A percentile compares a stretch with the other conserved stretches of the same genome.
phyloP scores from a whole-genome alignment of 2,329 filamentous ascomycete genomes.

The Epichloe sp. region DNA sequence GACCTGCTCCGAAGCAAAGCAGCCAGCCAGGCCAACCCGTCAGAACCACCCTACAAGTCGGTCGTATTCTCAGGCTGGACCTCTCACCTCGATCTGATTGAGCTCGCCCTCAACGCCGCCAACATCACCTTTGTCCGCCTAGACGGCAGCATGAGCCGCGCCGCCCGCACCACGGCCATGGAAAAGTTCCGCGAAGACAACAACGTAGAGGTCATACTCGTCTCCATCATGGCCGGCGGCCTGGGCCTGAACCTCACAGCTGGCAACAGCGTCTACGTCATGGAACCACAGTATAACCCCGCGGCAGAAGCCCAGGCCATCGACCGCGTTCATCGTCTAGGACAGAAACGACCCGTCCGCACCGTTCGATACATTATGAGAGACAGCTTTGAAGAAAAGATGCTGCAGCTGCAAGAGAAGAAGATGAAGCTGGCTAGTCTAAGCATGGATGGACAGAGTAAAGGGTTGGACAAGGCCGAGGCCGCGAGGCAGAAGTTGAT shows the following conservation, averaged over 20 bases:
- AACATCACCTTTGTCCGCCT: slow-evolving; percentile 65
- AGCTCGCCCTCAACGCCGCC: slow-evolving; percentile 58
- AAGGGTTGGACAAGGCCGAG: slow-evolving; percentile 35
- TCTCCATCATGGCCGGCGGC: slow-evolving; percentile 85
- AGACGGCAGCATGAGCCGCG: slow-evolving; percentile 76
- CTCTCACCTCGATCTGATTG: slow-evolving; percentile 81
- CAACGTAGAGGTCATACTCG: slow-evolving; percentile 65
- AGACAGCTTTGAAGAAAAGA: slow-evolving; percentile 85
- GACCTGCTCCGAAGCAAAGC: slow-evolving; percentile 53
- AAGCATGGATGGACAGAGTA: slow-evolving; percentile 58
- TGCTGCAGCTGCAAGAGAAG: slow-evolving; percentile 78
- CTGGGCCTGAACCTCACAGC: slow-evolving; percentile 83
- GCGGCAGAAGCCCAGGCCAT: slow-evolving; percentile 89
- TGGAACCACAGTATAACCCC: slow-evolving; percentile 98
- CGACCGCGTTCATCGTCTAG: slow-evolving; percentile 81
- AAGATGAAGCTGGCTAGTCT: slow-evolving; percentile 85
- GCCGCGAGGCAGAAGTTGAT: slow-evolving; percentile 48
- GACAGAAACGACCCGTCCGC: slow-evolving; percentile 78
- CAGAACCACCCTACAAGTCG: slow-evolving; percentile 71
- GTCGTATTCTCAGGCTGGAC: slow-evolving; percentile 98
- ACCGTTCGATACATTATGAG: slow-evolving; percentile 85
- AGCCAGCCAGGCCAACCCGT: slow-evolving; percentile 45
- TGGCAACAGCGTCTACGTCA: slow-evolving; percentile 80
- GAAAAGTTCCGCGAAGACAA: slow-evolving; percentile 63
- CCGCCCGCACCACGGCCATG: slow-evolving; percentile 61